Evolutionary conservation across 2,329 filamentous ascomycete species (phyloP).

Genomic region (Coleophoma eucalyptorum): DNA sequence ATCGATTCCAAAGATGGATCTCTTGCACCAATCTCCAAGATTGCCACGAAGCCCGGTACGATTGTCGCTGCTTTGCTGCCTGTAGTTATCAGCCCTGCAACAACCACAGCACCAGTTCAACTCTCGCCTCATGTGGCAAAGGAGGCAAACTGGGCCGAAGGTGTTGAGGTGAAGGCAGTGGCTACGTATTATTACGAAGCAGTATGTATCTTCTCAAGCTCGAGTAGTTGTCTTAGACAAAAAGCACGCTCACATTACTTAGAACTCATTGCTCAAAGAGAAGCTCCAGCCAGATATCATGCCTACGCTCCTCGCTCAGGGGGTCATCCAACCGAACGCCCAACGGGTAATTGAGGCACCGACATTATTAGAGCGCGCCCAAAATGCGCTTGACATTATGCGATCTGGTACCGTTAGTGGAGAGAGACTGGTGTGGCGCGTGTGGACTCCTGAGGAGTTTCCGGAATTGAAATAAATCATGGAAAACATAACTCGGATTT

Average conservation of each 20-base stretch:
- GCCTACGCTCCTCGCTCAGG: not conserved
- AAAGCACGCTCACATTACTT: not conserved
- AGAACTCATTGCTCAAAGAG: not conserved
- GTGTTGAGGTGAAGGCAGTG: not conserved
- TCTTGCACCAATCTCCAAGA: not conserved
- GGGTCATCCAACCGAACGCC: not conserved
- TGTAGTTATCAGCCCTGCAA: not conserved
- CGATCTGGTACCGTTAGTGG: not conserved
- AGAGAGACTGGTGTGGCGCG: not conserved
- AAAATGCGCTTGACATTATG: not conserved
- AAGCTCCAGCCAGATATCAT: not conserved
- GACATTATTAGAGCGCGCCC: not conserved
- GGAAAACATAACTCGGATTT: no score
- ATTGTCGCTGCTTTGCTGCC: not conserved
- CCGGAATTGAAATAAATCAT: not conserved
- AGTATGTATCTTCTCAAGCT: not conserved
- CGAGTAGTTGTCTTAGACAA: not conserved
- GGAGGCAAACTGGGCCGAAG: not conserved
- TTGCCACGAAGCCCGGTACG: not conserved
- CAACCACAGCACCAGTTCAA: not conserved
- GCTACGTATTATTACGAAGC: not conserved
- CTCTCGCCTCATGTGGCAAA: not conserved
- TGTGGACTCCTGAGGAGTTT: not conserved
- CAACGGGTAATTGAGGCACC: not conserved
- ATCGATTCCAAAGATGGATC: not conserved